Conservation (phyloP, 176 grass and related monocot genomes). For the Carex cristatella region DNA sequence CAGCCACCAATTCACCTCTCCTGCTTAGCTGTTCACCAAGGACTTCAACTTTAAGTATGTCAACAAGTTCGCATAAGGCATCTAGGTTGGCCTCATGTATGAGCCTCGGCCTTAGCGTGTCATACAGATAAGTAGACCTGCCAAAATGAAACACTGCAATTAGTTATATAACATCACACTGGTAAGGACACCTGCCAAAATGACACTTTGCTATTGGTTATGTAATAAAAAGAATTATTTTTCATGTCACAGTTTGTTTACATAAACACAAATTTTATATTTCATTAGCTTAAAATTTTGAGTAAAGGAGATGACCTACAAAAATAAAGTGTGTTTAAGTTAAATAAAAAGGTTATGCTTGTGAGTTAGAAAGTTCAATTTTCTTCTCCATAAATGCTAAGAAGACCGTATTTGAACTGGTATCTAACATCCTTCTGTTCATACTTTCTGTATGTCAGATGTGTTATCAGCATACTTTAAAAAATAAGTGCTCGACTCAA, state of each 20-base stretch:
- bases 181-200: neutral
- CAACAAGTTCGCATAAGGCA: constrained; percentile 87
- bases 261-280: neutral
- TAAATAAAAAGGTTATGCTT: neutral
- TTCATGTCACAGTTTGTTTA: neutral
- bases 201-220: neutral
- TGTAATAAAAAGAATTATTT: neutral
- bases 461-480: neutral
- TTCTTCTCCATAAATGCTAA: neutral
- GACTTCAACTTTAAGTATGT: constrained; percentile 94
- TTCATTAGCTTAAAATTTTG: neutral
- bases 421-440: neutral
- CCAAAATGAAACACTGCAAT: neutral
- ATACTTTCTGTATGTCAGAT: neutral
- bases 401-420: neutral
- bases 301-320: neutral
- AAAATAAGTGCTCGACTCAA: neutral
- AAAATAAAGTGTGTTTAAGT: neutral
- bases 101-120: constrained; percentile 83
- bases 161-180: neutral
- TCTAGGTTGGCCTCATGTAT: constrained; percentile 96
- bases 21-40: constrained; percentile 72
- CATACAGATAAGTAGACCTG: constrained; percentile 93
- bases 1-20: constrained; percentile 67
- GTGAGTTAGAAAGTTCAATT: neutral